Percentiles rank a stretch among this genome's conserved stretches.
phyloP scores from a whole-genome alignment of 441 rosid genomes.

The Populus tomentosa region DNA sequence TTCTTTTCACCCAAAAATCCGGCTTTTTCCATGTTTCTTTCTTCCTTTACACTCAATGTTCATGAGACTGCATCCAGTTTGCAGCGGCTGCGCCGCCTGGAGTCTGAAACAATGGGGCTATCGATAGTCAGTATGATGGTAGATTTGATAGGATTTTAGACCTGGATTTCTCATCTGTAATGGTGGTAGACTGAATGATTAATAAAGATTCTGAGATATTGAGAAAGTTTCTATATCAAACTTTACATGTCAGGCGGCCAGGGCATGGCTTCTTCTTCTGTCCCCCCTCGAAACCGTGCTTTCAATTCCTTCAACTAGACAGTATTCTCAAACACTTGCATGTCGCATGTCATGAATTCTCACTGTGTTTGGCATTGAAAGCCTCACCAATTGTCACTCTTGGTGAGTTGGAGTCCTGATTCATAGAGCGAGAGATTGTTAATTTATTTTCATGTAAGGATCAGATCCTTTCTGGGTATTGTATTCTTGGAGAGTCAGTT shows the following conservation, averaged over 20 bases:
- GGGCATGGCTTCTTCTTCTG: neutral
- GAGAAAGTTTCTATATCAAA: neutral
- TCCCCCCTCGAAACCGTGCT: neutral
- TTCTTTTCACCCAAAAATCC: neutral
- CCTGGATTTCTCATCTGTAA: too few relatives aligned
- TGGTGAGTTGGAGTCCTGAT: too few relatives aligned
- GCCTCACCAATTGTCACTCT: too few relatives aligned
- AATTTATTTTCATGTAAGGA: too few relatives aligned
- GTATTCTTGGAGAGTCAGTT: too few relatives aligned
- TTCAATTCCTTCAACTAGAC: neutral
- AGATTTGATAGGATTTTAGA: neutral
- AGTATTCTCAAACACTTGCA: too few relatives aligned
- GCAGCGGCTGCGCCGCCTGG: neutral
- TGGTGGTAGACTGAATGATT: neutral
- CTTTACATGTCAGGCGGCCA: neutral
- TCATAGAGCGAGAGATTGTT: too few relatives aligned
- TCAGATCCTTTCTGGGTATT: too few relatives aligned
- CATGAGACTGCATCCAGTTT: neutral
- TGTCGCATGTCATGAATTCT: too few relatives aligned
- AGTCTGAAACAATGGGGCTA: neutral
- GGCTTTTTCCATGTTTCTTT: neutral
- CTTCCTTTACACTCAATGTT: neutral
- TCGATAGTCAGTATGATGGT: neutral
- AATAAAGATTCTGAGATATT: neutral
- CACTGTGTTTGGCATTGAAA: too few relatives aligned